Conservation (phyloP, 441 rosid genomes). For the Erodium texanum region DNA sequence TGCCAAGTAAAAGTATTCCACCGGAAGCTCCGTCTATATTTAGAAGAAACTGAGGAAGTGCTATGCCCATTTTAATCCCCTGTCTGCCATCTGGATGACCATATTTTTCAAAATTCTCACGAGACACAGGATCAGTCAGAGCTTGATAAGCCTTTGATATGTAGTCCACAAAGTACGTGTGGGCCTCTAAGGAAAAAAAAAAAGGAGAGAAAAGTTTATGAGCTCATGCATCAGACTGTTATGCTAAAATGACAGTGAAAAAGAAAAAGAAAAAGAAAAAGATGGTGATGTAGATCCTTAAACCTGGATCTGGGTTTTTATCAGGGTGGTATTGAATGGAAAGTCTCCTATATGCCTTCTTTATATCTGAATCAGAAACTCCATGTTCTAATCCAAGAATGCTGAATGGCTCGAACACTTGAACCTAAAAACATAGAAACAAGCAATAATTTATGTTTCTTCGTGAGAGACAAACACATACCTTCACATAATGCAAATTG, state of each 20-base stretch:
- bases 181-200: slow-evolving; percentile 2
- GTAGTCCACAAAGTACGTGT: slow-evolving; percentile 6
- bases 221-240: not conserved
- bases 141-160: slow-evolving; percentile 8
- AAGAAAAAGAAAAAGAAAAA: not conserved
- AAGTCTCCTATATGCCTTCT: slow-evolving; percentile 5
- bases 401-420: slow-evolving; percentile 7
- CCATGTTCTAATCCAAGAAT: slow-evolving; percentile 8
- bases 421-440: not conserved
- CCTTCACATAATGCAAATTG: not conserved
- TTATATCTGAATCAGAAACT: not conserved
- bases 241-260: not conserved
- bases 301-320: slow-evolving; percentile 8
- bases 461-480: not conserved
- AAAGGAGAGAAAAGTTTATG: not conserved
- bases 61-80: slow-evolving; percentile 6
- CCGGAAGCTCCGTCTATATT: not conserved
- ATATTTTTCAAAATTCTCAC: slow-evolving; percentile 7
- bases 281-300: not conserved
- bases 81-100: slow-evolving; percentile 5
- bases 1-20: slow-evolving; percentile 6
- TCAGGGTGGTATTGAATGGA: slow-evolving; percentile 8
- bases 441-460: not conserved
- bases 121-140: slow-evolving; percentile 1
- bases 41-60: slow-evolving; percentile 4